These are phyloP conservation scores for Amniculicola lignicola DNA, from an alignment of 495 filamentous ascomycete species.

Conservation along the genomic window DNA sequence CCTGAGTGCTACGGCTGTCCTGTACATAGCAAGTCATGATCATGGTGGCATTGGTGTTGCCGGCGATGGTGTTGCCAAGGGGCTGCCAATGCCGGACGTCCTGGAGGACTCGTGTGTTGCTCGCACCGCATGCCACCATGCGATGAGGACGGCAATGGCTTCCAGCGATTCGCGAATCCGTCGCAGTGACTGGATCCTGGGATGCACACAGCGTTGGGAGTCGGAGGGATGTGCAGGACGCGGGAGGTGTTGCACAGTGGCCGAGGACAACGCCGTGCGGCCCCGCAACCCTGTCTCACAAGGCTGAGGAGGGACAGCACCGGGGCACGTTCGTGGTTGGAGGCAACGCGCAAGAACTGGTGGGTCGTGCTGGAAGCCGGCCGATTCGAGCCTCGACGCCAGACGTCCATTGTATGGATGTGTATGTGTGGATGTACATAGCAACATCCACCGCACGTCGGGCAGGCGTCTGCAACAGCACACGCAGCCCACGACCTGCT, in stretches of 20 bases:
- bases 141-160: not conserved
- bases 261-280: not conserved
- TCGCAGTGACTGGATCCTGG: slow-evolving; percentile 6
- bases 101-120: not conserved
- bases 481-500: too few relatives aligned
- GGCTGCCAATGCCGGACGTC: too few relatives aligned
- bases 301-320: slow-evolving; percentile 17
- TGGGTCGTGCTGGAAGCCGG: slow-evolving; percentile 28
- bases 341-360: slow-evolving; percentile 13
- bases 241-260: slow-evolving; percentile 5
- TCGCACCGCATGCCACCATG: not conserved
- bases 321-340: slow-evolving; percentile 22
- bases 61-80: too few relatives aligned
- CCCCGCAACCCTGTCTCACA: slow-evolving; percentile 6
- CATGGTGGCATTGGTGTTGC: not conserved
- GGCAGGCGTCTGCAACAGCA: not conserved
- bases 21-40: not conserved
- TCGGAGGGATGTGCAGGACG: not conserved
- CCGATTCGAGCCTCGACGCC: slow-evolving; percentile 21
- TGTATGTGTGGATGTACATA: too few relatives aligned
- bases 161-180: not conserved
- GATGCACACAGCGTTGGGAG: not conserved
- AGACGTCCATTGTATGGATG: too few relatives aligned
- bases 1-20: not conserved
- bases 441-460: too few relatives aligned